Evolutionary conservation across 805 yeast species (phyloP).

Genomic region (Candida ortonii): DNA sequence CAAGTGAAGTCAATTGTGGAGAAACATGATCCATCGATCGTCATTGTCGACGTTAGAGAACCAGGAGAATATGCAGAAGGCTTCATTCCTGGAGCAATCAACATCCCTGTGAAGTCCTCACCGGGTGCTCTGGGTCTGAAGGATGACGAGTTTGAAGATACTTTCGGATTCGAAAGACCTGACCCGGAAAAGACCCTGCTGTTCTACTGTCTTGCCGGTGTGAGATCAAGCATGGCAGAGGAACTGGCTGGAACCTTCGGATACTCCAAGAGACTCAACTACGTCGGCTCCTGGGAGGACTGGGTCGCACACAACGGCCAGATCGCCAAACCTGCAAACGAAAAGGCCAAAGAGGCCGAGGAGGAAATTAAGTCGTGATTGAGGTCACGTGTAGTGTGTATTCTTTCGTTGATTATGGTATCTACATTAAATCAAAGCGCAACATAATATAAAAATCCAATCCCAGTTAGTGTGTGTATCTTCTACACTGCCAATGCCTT

Average conservation of each 20-base stretch:
- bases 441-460: too few species aligned
- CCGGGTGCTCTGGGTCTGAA: constrained; percentile 89
- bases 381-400: too few species aligned
- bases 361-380: too few species aligned
- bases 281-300: constrained; percentile 82
- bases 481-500: constrained; percentile 4
- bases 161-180: constrained; percentile 84
- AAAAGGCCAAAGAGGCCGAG: too few species aligned
- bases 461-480: too few species aligned
- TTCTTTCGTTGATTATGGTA: too few species aligned
- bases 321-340: constrained; percentile 19
- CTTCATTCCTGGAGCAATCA: constrained; percentile 78
- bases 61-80: constrained; percentile 74
- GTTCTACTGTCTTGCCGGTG: constrained; percentile 91
- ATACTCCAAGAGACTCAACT: constrained; percentile 78
- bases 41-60: constrained; percentile 89
- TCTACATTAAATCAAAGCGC: too few species aligned
- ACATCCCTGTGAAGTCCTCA: constrained; percentile 83
- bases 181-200: constrained; percentile 64
- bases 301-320: constrained; percentile 56
- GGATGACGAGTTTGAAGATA: constrained; percentile 73
- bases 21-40: constrained; percentile 43
- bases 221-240: constrained; percentile 86
- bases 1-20: constrained; percentile 40
- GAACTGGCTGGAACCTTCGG: constrained; percentile 91